Evolutionary conservation across 371 early-diverging fungal genomes (phyloP).

Genomic region (Rhizopus arrhizus): DNA sequence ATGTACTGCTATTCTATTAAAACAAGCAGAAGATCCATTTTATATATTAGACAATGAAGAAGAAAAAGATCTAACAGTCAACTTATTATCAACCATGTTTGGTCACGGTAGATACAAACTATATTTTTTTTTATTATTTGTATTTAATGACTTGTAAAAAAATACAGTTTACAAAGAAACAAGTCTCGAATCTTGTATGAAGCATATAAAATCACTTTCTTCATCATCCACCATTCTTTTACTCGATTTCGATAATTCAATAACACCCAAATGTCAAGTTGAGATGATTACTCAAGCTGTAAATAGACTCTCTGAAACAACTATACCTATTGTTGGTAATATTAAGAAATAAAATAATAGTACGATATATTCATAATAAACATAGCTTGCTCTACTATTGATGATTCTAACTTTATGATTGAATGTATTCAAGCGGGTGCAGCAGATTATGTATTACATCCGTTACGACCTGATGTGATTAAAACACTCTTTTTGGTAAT

Average conservation of each 20-base stretch:
- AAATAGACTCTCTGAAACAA: slow-evolving; percentile 17
- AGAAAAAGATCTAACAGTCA: slow-evolving; percentile 11
- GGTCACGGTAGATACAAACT: slow-evolving; percentile 21
- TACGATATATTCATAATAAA: too few relatives aligned
- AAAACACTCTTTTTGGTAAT: slow-evolving; percentile 59
- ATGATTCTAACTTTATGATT: slow-evolving; percentile 38
- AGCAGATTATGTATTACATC: slow-evolving; percentile 53
- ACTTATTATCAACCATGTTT: slow-evolving; percentile 19
- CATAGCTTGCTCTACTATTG: slow-evolving; percentile 35
- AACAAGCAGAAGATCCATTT: slow-evolving; percentile 20
- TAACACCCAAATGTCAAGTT: slow-evolving; percentile 8
- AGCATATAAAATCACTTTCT: slow-evolving; percentile 18
- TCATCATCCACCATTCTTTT: slow-evolving; percentile 32
- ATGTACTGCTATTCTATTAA: slow-evolving; percentile 26
- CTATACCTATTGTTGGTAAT: slow-evolving; percentile 30
- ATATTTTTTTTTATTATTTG: slow-evolving; percentile 8
- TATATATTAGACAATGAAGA: slow-evolving; percentile 18
- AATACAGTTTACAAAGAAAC: slow-evolving; percentile 23
- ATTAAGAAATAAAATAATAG: not conserved
- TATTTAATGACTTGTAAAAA: not conserved
- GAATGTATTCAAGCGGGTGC: slow-evolving; percentile 54
- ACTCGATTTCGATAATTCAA: slow-evolving; percentile 28
- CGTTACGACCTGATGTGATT: slow-evolving; percentile 50
- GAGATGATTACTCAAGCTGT: slow-evolving; percentile 19
- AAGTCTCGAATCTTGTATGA: slow-evolving; percentile 24